Percentiles rank a stretch among this genome's conserved stretches.
Conservation (phyloP, 23 red algal genomes). For the Gracilaria gracilis region DNA sequence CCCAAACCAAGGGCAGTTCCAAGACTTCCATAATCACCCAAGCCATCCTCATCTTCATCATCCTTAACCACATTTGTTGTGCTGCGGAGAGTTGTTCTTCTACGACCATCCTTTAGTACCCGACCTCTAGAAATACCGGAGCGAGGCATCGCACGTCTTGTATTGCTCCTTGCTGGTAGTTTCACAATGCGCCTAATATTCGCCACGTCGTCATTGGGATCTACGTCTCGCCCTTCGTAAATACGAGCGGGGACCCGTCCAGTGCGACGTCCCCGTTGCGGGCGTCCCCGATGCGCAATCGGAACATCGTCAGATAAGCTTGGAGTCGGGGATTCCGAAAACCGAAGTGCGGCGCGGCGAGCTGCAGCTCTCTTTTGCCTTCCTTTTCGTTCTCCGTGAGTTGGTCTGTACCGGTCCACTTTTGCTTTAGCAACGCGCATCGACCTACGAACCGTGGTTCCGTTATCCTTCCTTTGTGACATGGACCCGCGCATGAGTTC, state of each 20-base stretch:
- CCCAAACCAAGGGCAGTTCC: not conserved
- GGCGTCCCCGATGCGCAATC: not conserved
- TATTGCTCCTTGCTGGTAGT: not conserved
- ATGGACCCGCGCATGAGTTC: slow-evolving; percentile 24
- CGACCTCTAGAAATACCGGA: not conserved
- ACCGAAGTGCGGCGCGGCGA: slow-evolving; percentile 12
- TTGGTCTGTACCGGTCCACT: not conserved
- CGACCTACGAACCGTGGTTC: slow-evolving; percentile 12
- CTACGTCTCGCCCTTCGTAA: not conserved
- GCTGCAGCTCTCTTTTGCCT: slow-evolving; percentile 15
- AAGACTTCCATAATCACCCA: not conserved
- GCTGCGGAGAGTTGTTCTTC: not conserved
- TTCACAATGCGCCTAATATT: not conserved
- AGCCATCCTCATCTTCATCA: not conserved
- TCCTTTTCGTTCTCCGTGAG: not conserved
- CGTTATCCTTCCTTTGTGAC: slow-evolving; percentile 27
- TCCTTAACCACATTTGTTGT: not conserved
- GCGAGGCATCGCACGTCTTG: slow-evolving; percentile 1
- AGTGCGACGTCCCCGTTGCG: not conserved
- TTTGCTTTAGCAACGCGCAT: slow-evolving; percentile 31
- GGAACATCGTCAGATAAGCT: slow-evolving; percentile 16
- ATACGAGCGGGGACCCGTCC: not conserved
- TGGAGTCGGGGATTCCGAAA: slow-evolving; percentile 26
- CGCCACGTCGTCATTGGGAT: not conserved
- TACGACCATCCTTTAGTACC: slow-evolving; percentile 11